Conservation (phyloP, 2,329 filamentous ascomycete genomes). For the Epicoccum nigrum region DNA sequence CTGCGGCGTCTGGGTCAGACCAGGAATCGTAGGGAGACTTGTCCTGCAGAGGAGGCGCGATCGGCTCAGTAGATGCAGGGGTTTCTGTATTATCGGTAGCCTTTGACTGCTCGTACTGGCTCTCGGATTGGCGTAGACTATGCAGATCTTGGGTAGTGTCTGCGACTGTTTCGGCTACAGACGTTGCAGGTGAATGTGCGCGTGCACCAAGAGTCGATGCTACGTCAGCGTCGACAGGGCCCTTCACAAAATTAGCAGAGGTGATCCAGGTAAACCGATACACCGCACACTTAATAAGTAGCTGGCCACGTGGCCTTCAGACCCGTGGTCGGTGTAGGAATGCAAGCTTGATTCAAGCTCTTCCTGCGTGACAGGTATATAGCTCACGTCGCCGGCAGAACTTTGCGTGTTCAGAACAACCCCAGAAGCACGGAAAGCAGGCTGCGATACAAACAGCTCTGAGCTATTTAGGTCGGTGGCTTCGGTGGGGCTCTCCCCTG, state of each 20-base stretch:
- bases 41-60: not conserved
- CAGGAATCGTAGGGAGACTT: not conserved
- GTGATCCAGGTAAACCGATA: not conserved
- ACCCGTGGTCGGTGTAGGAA: slow-evolving; percentile 9
- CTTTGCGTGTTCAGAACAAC: slow-evolving; percentile 40
- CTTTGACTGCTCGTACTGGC: slow-evolving; percentile 9
- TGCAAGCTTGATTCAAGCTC: slow-evolving; percentile 6
- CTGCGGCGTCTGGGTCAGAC: not conserved
- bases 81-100: slow-evolving; percentile 13
- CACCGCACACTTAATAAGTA: slow-evolving; percentile 13
- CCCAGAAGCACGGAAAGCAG: slow-evolving; percentile 21
- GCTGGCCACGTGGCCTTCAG: slow-evolving; percentile 12
- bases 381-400: slow-evolving; percentile 30
- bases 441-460: slow-evolving; percentile 20
- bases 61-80: not conserved
- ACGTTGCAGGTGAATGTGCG: slow-evolving; percentile 26
- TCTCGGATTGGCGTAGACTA: slow-evolving; percentile 15
- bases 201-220: slow-evolving; percentile 4
- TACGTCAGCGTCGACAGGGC: slow-evolving; percentile 19
- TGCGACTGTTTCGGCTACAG: slow-evolving; percentile 38
- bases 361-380: slow-evolving; percentile 33
- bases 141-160: slow-evolving; percentile 26
- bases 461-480: slow-evolving; percentile 27
- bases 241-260: slow-evolving; percentile 8
- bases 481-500: not conserved